Evolutionary conservation across 176 grass and related monocot genomes (phyloP), one percentile per base, ranked within the genome.

Genomic region (Oryza longistaminata): DNA sequence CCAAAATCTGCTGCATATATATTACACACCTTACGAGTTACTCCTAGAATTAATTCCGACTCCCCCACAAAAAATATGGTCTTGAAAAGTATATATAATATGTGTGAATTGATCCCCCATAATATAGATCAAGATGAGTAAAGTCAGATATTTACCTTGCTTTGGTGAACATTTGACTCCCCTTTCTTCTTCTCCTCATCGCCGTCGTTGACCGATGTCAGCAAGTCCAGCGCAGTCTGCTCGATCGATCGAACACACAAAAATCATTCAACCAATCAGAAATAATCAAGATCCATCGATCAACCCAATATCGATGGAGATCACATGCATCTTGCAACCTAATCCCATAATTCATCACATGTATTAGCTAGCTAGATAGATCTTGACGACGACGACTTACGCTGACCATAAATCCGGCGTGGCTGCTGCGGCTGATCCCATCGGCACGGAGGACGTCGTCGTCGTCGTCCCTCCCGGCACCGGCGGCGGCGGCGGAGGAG

Each of bases 141-240:
- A 68, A 1, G 19, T 33, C 3, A 66, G 25, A n/a, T n/a, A n/a
- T n/a, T 5, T 71, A 86, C 84, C 68, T 86, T 24, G 29, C 21
- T 68, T n/a, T 34, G 39, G 19, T 55, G 40, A 39, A 55, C 43
- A 26, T 6, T 60, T 13, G 12, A 40, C 13, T 13, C 3, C 11
- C 12, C 14, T 27, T 64, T 71, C 34, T n/a, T n/a, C n/a, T 6
- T 4, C 13, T 66, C 39, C 29, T 31, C 29, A 31, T 16, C 66
- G n/a, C 53, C 80, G 53, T 53, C 66, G 85, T 70, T 61, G 52
- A 40, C 50, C 12, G 86, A 2, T 39, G 79, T 87, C 66, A 88
- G 66, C 74, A 88, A 76, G 66, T 83, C 86, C 31, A 88, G 74
- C 43, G 80, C 74, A 22, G 80, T 88, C 86, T 88, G 74, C 44